phyloP scores from a whole-genome alignment of 1,284 basidiomycete genomes.

The Macrocybe sp. region DNA sequence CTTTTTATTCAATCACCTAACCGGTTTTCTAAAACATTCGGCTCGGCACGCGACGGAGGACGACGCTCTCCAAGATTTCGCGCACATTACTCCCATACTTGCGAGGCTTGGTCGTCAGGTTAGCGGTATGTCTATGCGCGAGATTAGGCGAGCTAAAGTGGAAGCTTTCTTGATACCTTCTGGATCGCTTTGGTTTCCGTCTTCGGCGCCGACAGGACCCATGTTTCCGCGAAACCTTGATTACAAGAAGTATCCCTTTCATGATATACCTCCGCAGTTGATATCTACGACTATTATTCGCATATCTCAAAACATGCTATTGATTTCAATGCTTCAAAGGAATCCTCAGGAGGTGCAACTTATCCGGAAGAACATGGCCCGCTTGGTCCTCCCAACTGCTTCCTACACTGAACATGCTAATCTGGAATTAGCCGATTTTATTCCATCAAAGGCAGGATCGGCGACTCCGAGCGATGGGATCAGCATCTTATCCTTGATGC shows the following conservation, averaged over 20 bases:
- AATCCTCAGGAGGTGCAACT: slow-evolving; percentile 69
- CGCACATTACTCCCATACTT: slow-evolving; percentile 51
- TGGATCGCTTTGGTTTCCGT: slow-evolving; percentile 60
- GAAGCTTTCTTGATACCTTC: slow-evolving; percentile 70
- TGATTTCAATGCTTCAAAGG: slow-evolving; percentile 59
- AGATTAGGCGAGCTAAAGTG: slow-evolving; percentile 70
- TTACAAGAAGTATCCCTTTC: slow-evolving; percentile 38
- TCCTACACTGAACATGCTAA: slow-evolving; percentile 24
- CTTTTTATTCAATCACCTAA: slow-evolving; percentile 63
- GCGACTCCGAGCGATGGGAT: slow-evolving; percentile 8
- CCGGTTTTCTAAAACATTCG: slow-evolving; percentile 62
- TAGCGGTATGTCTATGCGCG: slow-evolving; percentile 67
- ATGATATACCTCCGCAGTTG: slow-evolving; percentile 42
- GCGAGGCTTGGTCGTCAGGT: slow-evolving; percentile 59
- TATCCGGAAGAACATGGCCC: slow-evolving; percentile 65
- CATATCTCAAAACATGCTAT: slow-evolving; percentile 68
- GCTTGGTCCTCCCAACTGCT: slow-evolving; percentile 52
- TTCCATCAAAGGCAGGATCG: slow-evolving; percentile 25
- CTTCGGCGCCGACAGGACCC: slow-evolving; percentile 43
- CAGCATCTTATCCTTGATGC: slow-evolving; percentile 44
- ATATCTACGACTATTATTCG: slow-evolving; percentile 61
- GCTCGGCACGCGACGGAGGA: slow-evolving; percentile 40
- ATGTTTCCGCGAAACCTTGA: slow-evolving; percentile 53
- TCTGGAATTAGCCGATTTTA: slow-evolving; percentile 40
- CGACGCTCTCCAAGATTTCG: slow-evolving; percentile 48